A percentile compares a stretch with the other conserved stretches of the same genome.
phyloP scores from a whole-genome alignment of 352 stramenopile species.

The Thalassiosira mediterranea region DNA sequence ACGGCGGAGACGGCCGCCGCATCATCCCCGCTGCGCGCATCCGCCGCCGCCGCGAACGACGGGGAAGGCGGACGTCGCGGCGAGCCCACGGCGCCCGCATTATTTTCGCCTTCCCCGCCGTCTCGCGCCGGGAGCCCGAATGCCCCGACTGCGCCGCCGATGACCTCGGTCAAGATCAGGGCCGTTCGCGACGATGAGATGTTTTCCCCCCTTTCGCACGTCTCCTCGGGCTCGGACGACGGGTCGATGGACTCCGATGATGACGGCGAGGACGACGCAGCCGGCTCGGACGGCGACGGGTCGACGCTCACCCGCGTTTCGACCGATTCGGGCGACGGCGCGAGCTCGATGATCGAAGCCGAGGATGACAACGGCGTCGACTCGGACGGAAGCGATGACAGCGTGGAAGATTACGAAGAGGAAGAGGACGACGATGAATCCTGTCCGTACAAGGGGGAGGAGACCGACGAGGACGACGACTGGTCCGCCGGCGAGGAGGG shows the following conservation, averaged over 20 bases:
- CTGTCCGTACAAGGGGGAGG: background rate
- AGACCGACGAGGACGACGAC: conserved; percentile 38
- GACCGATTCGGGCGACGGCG: background rate
- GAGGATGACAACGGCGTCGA: conserved; percentile 25
- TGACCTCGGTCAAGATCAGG: conserved; percentile 49
- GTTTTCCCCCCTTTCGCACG: conserved; percentile 4
- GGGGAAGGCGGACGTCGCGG: too few species aligned
- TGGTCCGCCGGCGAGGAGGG: conserved; percentile 32
- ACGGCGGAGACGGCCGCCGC: too few species aligned
- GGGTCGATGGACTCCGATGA: conserved; percentile 1
- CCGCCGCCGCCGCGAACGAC: too few species aligned
- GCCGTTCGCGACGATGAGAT: too few species aligned
- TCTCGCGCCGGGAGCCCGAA: too few species aligned
- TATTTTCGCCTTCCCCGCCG: conserved; percentile 1
- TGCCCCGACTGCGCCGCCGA: conserved; percentile 14
- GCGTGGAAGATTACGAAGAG: conserved; percentile 11
- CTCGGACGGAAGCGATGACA: conserved; percentile 5
- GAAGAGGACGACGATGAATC: conserved; percentile 12
- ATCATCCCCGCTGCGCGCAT: too few species aligned
- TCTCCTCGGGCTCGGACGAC: conserved; percentile 1
- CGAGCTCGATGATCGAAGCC: conserved; percentile 1
- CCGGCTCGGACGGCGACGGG: background rate
- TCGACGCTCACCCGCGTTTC: background rate
- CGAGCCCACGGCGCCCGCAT: too few species aligned
- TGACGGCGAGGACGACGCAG: background rate